Base-by-base conservation (phyloP, 768 basidiomycete species). In the Russula olivacea region DNA sequence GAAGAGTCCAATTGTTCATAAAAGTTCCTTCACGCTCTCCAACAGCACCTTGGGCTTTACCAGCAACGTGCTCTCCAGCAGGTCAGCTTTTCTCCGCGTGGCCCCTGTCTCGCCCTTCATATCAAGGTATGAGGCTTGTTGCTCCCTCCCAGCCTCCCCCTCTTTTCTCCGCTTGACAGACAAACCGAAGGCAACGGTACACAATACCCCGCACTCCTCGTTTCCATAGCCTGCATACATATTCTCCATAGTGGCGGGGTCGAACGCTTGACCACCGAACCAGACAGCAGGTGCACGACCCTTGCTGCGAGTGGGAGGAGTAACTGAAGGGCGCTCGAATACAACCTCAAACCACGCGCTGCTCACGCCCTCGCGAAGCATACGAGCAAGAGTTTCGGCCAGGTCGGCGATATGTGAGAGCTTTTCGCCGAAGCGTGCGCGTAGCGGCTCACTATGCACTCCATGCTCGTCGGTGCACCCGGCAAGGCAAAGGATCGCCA, bases 321-420 rank as follows among this genome's bases (percentile, higher is more conserved):
- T 25, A 9, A 36, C 32, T 17, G 64, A 59, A 28, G 67, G 56
- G 28, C 41, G 38, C 40, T 66, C 64, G n/a, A 56, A 55, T 30
- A 32, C 56, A 40, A 71, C 66, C 49, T 74, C 74, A 55, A 75
- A 74, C 50, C 70, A 65, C 8, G 70, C 71, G 61, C 73, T 74
- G 68, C 74, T 71, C 25, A 74, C 71, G 54, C 72, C 70, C 59
- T 74, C 74, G 50, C 71, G 70, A 30, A 74, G 55, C 15, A 68
- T 69, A 19, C 45, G 64, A 23, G 73, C 71, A 17, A 75, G 69
- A 32, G 63, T 58, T 54, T 70, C 69, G 19, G 74, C 69, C 23
- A 69, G 69, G 32, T 74, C 70, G 55, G 68, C 53, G 36, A 75
- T 72, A 8, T 70, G 69, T 17, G 64, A 60, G 19, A 75, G 59